A percentile compares a stretch with the other conserved stretches of the same genome.
Evolutionary conservation across 1,284 basidiomycete genomes (phyloP).

Genomic region (Schizopora paradoxa): DNA sequence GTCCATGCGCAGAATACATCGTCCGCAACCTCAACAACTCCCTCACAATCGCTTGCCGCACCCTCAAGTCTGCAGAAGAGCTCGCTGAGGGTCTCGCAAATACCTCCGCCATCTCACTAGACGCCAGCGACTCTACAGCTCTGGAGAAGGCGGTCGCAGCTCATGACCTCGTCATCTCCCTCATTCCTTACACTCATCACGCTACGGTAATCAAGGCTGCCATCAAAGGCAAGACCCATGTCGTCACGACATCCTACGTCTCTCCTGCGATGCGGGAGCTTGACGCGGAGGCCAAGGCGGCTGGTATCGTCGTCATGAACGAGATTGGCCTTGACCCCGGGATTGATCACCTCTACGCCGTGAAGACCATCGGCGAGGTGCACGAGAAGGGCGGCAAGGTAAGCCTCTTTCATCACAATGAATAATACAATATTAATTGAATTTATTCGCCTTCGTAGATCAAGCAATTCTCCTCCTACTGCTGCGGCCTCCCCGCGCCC

Average conservation of each 20-base stretch:
- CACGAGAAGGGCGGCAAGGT: conserved; percentile 94
- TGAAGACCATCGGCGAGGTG: conserved; percentile 95
- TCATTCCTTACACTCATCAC: conserved; percentile 96
- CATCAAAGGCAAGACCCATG: conserved; percentile 91
- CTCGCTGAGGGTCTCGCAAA: conserved; percentile 67
- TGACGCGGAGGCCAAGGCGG: conserved; percentile 78
- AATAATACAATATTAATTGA: conserved; percentile 9
- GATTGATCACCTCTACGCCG: conserved; percentile 92
- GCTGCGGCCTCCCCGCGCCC: conserved; percentile 93
- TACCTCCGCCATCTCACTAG: conserved; percentile 75
- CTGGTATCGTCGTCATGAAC: conserved; percentile 95
- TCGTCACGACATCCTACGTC: conserved; percentile 96
- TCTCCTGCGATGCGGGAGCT: conserved; percentile 87
- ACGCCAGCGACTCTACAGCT: conserved; percentile 70
- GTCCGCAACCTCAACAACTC: conserved; percentile 78
- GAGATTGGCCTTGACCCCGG: conserved; percentile 98
- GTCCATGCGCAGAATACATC: conserved; percentile 92
- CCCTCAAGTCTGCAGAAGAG: conserved; percentile 67
- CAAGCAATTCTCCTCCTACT: conserved; percentile 94
- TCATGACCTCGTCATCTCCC: conserved; percentile 92
- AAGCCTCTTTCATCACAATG: conserved; percentile 14
- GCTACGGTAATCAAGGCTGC: conserved; percentile 90
- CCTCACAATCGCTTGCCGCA: conserved; percentile 88
- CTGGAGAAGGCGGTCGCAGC: conserved; percentile 80
- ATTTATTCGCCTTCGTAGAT: conserved; percentile 42